Percentiles rank a stretch among this genome's conserved stretches.
These are phyloP conservation scores for Penicillium palitans DNA, from an alignment of 2,329 filamentous ascomycete species.

Conservation along the genomic window DNA sequence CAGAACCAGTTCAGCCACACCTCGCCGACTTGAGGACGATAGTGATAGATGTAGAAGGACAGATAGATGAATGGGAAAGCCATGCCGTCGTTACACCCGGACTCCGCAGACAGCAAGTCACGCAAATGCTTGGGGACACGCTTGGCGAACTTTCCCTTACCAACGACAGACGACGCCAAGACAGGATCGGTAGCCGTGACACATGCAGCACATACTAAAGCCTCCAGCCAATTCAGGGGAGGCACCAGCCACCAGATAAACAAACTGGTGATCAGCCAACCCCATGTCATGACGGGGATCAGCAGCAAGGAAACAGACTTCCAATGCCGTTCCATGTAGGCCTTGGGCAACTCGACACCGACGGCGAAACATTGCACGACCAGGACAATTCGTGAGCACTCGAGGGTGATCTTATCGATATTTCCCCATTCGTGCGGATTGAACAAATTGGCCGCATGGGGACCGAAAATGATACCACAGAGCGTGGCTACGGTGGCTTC, in stretches of 20 bases:
- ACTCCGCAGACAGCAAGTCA: conserved; percentile 92
- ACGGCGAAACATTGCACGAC: conserved; percentile 74
- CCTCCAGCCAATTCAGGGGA: conserved; percentile 82
- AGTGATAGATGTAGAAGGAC: conserved; percentile 83
- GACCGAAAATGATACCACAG: conserved; percentile 70
- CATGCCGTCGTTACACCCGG: conserved; percentile 99
- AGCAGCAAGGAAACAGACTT: conserved; percentile 84
- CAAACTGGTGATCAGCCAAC: conserved; percentile 78
- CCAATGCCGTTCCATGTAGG: conserved; percentile 98
- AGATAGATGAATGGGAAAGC: conserved; percentile 98
- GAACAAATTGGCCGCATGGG: conserved; percentile 65
- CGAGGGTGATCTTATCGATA: conserved; percentile 66
- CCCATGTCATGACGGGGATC: conserved; percentile 94
- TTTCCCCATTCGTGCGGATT: conserved; percentile 64
- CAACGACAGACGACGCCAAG: conserved; percentile 93
- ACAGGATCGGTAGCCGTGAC: conserved; percentile 98
- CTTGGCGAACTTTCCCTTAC: conserved; percentile 98
- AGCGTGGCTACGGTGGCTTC: conserved; percentile 88
- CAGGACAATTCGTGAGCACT: conserved; percentile 70
- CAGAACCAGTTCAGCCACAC: conserved; percentile 87
- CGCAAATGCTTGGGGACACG: conserved; percentile 95
- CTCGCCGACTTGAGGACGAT: conserved; percentile 65
- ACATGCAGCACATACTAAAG: conserved; percentile 82
- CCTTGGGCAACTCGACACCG: conserved; percentile 67
- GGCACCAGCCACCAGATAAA: conserved; percentile 91